Conservation (phyloP, 1,139 yeast genomes). For the Scheffersomyces cryptocercus region DNA sequence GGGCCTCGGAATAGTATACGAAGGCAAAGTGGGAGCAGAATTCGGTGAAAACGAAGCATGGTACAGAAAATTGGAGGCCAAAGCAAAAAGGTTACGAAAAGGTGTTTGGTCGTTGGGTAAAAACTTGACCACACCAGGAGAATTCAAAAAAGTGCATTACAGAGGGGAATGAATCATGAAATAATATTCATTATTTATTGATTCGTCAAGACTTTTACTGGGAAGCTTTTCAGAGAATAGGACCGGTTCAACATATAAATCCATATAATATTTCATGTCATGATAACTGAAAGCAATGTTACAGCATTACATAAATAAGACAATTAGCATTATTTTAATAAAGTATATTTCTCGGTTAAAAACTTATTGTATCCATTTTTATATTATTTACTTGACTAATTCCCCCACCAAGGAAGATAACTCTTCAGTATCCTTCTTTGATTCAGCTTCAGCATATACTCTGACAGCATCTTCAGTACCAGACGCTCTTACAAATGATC, state of each 20-base stretch:
- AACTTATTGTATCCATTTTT: neutral
- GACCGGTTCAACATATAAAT: no score
- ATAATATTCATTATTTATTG: no score
- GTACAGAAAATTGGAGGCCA: conserved; percentile 59
- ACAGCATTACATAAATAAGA: no score
- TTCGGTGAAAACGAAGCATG: conserved; percentile 72
- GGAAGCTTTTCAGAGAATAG: no score
- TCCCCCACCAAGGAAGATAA: conserved; percentile 36
- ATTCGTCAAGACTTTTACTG: no score
- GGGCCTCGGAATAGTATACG: conserved; percentile 89
- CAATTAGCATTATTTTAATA: neutral
- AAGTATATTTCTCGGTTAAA: neutral
- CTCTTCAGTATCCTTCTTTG: conserved; percentile 32
- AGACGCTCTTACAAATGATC: conserved; percentile 94
- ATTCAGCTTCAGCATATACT: conserved; percentile 87
- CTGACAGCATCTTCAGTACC: conserved; percentile 98
- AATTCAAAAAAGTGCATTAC: conserved; percentile 54
- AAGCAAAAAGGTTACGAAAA: conserved; percentile 53
- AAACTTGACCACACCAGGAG: conserved; percentile 74
- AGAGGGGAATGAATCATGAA: conserved; percentile 1
- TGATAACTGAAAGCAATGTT: no score
- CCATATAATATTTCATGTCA: no score
- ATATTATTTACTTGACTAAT: conserved; percentile 22
- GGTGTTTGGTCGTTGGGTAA: conserved; percentile 73
- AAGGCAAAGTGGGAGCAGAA: conserved; percentile 77